These are phyloP conservation scores for Pseudogymnoascus sp. DNA, from an alignment of 2,329 filamentous ascomycete species.

Conservation along the genomic window DNA sequence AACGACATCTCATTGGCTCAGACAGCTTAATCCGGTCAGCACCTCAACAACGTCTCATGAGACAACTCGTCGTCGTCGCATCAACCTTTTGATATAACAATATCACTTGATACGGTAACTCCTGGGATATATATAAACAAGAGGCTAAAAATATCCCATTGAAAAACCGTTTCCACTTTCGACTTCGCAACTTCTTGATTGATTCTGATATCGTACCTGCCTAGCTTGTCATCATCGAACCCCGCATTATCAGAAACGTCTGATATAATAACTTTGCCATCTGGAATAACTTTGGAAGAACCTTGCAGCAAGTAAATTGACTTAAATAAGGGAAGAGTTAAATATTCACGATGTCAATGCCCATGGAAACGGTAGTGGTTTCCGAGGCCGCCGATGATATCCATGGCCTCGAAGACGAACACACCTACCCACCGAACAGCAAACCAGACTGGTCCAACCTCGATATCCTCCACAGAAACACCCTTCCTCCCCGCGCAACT, in stretches of 20 bases:
- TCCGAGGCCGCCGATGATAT: not conserved
- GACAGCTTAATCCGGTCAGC: conserved; percentile 1
- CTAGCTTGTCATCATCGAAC: not conserved
- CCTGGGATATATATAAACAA: not conserved
- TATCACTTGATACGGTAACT: not conserved
- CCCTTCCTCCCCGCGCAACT: conserved; percentile 46
- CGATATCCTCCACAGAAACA: conserved; percentile 50
- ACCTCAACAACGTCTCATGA: not conserved
- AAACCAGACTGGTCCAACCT: conserved; percentile 55
- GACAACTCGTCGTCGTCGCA: not conserved
- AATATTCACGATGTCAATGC: not conserved
- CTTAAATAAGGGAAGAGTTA: too few relatives aligned
- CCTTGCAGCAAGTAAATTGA: not conserved
- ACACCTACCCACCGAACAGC: conserved; percentile 18
- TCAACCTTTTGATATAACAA: not conserved
- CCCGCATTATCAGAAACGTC: not conserved
- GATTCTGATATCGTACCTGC: not conserved
- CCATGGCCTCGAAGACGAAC: not conserved
- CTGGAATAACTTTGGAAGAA: not conserved
- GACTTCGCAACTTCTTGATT: not conserved
- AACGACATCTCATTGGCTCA: not conserved
- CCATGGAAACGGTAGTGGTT: not conserved
- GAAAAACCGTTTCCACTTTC: not conserved
- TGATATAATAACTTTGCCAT: not conserved
- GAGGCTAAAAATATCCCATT: not conserved